These are phyloP conservation scores for Citrullus colocynthis DNA, from an alignment of 306 rosid species.

Conservation along the genomic window DNA sequence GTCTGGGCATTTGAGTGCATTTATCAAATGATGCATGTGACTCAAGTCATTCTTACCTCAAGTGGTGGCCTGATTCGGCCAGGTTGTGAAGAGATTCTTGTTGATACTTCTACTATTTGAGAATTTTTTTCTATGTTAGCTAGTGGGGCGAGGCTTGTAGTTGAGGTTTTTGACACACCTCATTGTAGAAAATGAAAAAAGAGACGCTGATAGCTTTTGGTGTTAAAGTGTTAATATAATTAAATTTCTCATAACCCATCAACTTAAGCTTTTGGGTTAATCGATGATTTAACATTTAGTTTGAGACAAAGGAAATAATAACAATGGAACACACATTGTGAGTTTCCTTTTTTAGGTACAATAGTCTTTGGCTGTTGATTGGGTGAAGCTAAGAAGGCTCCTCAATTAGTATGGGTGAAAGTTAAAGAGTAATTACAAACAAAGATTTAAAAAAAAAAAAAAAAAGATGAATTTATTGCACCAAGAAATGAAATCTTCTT, in stretches of 20 bases:
- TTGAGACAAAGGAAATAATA: background rate
- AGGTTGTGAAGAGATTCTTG: background rate
- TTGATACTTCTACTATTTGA: background rate
- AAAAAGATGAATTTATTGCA: background rate
- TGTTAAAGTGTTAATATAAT: too few species aligned
- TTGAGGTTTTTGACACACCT: background rate
- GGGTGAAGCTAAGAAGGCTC: background rate
- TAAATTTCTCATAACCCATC: too few species aligned
- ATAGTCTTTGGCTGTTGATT: background rate
- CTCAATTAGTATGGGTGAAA: background rate
- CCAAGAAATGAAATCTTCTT: background rate
- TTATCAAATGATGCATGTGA: background rate
- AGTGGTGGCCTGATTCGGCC: background rate
- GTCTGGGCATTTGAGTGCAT: background rate
- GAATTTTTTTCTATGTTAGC: background rate
- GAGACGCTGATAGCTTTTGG: background rate
- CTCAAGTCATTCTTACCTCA: background rate
- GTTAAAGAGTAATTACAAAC: background rate
- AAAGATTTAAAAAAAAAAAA: background rate
- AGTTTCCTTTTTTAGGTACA: too few species aligned
- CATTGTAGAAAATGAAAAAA: background rate
- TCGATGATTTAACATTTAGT: too few species aligned
- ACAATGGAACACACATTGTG: background rate
- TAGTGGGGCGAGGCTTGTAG: background rate
- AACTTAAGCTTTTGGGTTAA: too few species aligned